These are phyloP conservation scores for Kwoniella shivajii DNA, from an alignment of 1,284 basidiomycete genomes.

Conservation along the genomic window DNA sequence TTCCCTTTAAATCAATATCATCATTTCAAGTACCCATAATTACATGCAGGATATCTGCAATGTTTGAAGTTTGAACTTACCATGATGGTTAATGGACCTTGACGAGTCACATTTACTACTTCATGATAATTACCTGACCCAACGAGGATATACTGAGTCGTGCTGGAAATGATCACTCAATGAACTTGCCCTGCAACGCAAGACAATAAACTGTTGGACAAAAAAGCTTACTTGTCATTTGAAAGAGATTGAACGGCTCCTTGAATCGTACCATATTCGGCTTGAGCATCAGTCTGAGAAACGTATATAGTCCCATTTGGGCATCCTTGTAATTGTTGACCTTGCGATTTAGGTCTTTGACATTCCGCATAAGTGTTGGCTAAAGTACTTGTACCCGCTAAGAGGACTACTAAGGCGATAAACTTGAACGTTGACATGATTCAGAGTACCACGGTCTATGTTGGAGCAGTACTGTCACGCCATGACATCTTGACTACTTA, in stretches of 20 bases:
- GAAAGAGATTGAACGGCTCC: background rate
- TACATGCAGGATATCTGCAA: background rate
- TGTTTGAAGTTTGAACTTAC: background rate
- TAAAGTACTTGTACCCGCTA: background rate
- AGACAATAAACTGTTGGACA: too few relatives aligned
- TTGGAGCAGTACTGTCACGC: too few relatives aligned
- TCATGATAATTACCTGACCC: slow-evolving; percentile 66
- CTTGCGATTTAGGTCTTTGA: slow-evolving; percentile 4
- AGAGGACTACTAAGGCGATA: background rate
- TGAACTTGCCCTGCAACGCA: too few relatives aligned
- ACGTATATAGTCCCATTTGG: slow-evolving; percentile 10
- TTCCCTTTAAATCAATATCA: slow-evolving; percentile 8
- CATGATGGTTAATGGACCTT: slow-evolving; percentile 63
- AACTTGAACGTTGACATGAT: background rate
- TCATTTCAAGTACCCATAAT: background rate
- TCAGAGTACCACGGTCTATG: too few relatives aligned
- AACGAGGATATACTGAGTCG: slow-evolving; percentile 58
- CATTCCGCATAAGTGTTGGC: slow-evolving; percentile 2
- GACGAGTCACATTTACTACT: slow-evolving; percentile 62
- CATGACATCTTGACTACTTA: too few relatives aligned
- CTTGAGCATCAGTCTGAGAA: slow-evolving; percentile 7
- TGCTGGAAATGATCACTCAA: slow-evolving; percentile 6
- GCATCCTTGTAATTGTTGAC: slow-evolving; percentile 4
- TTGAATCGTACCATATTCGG: slow-evolving; percentile 2
- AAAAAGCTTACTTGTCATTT: slow-evolving; percentile 3